Evolutionary conservation across 345 rosid species (phyloP).

Genomic region (Pugionium cornutum): DNA sequence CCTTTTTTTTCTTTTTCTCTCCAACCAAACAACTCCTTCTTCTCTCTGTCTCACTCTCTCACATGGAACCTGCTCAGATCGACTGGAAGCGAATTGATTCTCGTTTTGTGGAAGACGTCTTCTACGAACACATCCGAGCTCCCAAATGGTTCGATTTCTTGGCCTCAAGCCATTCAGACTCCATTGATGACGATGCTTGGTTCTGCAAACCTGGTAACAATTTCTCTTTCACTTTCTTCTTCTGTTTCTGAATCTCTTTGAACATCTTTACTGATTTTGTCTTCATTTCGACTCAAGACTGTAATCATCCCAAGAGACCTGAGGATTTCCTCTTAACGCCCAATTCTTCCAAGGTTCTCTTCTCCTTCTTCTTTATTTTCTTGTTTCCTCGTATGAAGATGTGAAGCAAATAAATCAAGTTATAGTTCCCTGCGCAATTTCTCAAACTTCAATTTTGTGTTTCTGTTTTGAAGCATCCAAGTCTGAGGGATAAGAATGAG

Average conservation of each 20-base stretch:
- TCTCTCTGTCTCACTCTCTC: not conserved
- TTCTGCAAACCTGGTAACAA: conserved; percentile 80
- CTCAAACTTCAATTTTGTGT: not conserved
- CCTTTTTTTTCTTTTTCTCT: conserved; percentile 24
- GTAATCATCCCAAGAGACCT: conserved; percentile 81
- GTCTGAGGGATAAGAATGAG: conserved; percentile 19
- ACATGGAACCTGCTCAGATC: conserved; percentile 87
- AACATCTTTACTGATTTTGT: not conserved
- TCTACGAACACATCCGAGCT: conserved; percentile 80
- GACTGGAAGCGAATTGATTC: conserved; percentile 89
- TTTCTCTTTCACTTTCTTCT: not conserved
- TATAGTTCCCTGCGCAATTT: not conserved
- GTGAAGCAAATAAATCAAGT: not conserved
- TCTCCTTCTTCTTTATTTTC: conserved; percentile 19
- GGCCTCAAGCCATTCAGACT: conserved; percentile 37
- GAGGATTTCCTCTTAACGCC: conserved; percentile 72
- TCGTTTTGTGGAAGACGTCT: conserved; percentile 60
- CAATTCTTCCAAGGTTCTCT: conserved; percentile 38
- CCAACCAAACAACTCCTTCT: conserved; percentile 17
- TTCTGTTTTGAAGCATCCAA: conserved; percentile 25
- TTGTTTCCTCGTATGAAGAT: conserved; percentile 5
- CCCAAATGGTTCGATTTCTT: conserved; percentile 90
- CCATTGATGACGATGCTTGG: conserved; percentile 62
- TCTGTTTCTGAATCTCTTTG: not conserved
- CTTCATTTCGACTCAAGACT: conserved; percentile 46